A percentile compares a stretch with the other conserved stretches of the same genome.
phyloP scores from a whole-genome alignment of 441 rosid genomes.

The Hura crepitans region DNA sequence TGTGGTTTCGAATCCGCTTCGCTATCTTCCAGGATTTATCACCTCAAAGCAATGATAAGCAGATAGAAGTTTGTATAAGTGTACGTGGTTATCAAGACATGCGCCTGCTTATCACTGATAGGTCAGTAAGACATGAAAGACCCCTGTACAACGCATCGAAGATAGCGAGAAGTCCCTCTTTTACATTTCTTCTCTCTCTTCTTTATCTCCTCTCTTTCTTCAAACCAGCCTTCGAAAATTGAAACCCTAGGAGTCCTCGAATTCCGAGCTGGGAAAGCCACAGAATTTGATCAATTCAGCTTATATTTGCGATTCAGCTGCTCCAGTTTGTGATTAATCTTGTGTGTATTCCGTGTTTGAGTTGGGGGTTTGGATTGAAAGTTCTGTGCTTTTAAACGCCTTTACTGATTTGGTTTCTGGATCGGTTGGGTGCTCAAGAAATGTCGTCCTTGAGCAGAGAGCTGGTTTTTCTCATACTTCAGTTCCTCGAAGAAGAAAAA shows the following conservation, averaged over 20 bases:
- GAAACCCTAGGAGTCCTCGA: slow-evolving; percentile 70
- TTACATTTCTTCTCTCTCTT: slow-evolving; percentile 30
- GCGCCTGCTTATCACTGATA: rapidly evolving
- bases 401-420: slow-evolving; percentile 14
- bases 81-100: rapidly evolving
- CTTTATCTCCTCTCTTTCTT: slow-evolving; percentile 26
- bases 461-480: slow-evolving; percentile 86
- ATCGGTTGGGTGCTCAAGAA: slow-evolving; percentile 4
- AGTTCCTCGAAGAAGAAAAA: slow-evolving; percentile 90
- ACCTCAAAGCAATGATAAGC: slow-evolving; percentile 30
- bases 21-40: slow-evolving; percentile 23
- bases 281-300: slow-evolving; percentile 20
- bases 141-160: slow-evolving; percentile 76
- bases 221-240: slow-evolving; percentile 49
- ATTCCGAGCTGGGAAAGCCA: slow-evolving; percentile 23
- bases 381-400: not conserved
- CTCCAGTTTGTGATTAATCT: slow-evolving; percentile 15
- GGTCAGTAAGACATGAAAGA: slow-evolving; percentile 38
- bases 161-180: slow-evolving; percentile 61
- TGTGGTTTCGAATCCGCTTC: slow-evolving; percentile 74
- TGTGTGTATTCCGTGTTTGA: not conserved
- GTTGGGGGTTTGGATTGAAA: slow-evolving; percentile 16
- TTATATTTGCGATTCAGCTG: slow-evolving; percentile 26
- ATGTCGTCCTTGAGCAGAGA: slow-evolving; percentile 88
- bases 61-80: not conserved